These are phyloP conservation scores for Pistacia integerrima DNA, from an alignment of 345 rosid species.

Conservation along the genomic window DNA sequence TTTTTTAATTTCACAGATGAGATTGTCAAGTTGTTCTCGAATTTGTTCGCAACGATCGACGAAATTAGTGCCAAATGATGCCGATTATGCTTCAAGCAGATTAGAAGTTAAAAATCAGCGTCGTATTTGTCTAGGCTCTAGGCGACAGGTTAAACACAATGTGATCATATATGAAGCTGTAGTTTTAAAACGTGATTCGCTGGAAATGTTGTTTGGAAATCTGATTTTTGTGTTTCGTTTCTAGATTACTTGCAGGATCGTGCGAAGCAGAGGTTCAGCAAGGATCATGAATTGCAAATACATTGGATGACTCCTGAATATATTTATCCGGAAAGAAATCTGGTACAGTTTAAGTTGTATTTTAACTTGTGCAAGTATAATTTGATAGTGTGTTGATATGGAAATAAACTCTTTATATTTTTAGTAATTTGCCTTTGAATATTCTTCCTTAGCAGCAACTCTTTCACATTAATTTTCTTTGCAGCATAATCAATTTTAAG, in stretches of 20 bases:
- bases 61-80: constrained; percentile 50
- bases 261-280: constrained; percentile 91
- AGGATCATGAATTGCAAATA: constrained; percentile 95
- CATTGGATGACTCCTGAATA: constrained; percentile 66
- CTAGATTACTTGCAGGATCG: constrained; percentile 84
- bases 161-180: constrained; percentile 43
- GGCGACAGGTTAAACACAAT: constrained; percentile 97
- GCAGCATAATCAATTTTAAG: no score
- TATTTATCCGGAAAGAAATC: constrained; percentile 44
- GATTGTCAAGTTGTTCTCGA: constrained; percentile 87
- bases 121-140: constrained; percentile 93
- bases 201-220: not conserved
- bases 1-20: constrained; percentile 44
- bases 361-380: no score
- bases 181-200: not conserved
- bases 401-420: no score
- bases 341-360: no score
- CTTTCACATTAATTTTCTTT: no score
- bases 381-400: no score
- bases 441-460: no score
- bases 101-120: constrained; percentile 80
- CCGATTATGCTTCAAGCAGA: constrained; percentile 30
- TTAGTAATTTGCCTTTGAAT: no score
- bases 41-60: constrained; percentile 81
- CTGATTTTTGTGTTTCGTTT: constrained; percentile 6